Evolutionary conservation across 2,329 filamentous ascomycete species (phyloP).

Genomic region (Aspergillus pseudotamarii): DNA sequence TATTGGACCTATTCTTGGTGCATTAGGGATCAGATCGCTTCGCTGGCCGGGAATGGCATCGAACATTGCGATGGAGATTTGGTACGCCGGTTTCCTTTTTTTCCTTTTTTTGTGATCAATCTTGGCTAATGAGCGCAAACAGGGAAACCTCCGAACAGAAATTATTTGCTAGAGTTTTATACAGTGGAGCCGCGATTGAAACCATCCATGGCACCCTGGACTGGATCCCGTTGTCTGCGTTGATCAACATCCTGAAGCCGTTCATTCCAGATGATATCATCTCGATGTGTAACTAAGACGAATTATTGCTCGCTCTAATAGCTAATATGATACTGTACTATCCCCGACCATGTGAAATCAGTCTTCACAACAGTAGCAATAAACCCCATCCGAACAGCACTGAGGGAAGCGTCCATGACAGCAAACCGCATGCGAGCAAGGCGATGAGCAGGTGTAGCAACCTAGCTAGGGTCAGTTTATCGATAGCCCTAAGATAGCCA

Average conservation of each 20-base stretch:
- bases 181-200: conserved; percentile 33
- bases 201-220: conserved; percentile 34
- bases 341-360: background rate
- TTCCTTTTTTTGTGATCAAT: rapidly evolving
- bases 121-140: background rate
- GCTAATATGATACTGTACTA: background rate
- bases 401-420: conserved; percentile 17
- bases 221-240: conserved; percentile 28
- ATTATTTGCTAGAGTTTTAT: conserved; percentile 33
- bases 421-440: conserved; percentile 16
- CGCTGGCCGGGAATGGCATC: conserved; percentile 46
- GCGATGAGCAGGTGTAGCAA: conserved; percentile 14
- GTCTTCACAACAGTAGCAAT: conserved; percentile 18
- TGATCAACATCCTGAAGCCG: conserved; percentile 31
- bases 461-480: background rate
- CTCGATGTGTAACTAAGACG: conserved; percentile 24
- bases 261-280: conserved; percentile 33
- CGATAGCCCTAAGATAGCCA: no score
- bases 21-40: conserved; percentile 38
- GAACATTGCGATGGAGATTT: conserved; percentile 44
- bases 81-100: conserved; percentile 25
- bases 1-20: conserved; percentile 38
- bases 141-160: conserved; percentile 24
- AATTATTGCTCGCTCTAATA: background rate
- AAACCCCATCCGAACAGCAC: conserved; percentile 16